These are phyloP conservation scores for Phytophthora colocasiae DNA, from an alignment of 352 stramenopile genomes.

Conservation along the genomic window DNA sequence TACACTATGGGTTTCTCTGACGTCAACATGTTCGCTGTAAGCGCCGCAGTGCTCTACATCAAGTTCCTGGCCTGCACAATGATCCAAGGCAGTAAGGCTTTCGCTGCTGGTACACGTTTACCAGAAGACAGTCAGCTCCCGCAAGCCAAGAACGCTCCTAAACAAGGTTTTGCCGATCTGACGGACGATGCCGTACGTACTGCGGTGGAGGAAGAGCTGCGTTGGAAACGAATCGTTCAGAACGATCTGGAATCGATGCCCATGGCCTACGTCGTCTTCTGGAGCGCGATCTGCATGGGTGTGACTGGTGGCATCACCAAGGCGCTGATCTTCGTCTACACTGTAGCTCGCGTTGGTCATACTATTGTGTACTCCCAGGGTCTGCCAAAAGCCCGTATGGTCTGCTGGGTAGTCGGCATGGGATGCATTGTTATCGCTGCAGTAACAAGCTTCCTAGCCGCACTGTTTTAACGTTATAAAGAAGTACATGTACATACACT, in stretches of 20 bases:
- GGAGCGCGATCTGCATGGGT: constrained; percentile 43
- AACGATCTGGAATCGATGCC: constrained; percentile 75
- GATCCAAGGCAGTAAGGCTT: constrained; percentile 54
- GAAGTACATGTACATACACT: neutral
- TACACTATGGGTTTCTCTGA: constrained; percentile 29
- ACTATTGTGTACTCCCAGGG: constrained; percentile 52
- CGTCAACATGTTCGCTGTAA: constrained; percentile 48
- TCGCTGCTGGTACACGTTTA: constrained; percentile 53
- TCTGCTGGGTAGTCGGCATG: constrained; percentile 37
- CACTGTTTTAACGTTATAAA: constrained; percentile 13
- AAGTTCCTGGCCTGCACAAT: constrained; percentile 67
- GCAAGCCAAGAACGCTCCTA: constrained; percentile 27
- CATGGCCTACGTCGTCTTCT: constrained; percentile 59
- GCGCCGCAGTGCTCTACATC: constrained; percentile 60
- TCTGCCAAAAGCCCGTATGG: constrained; percentile 37
- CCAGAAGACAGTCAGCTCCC: constrained; percentile 54
- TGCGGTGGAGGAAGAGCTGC: constrained; percentile 41
- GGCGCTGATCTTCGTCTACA: constrained; percentile 48
- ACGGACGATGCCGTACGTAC: constrained; percentile 31
- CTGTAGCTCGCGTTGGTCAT: constrained; percentile 47
- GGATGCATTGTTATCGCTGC: constrained; percentile 34
- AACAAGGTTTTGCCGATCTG: constrained; percentile 35
- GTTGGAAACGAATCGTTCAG: constrained; percentile 64
- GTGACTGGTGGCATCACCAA: constrained; percentile 42
- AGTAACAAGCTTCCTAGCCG: constrained; percentile 18